phyloP scores from a whole-genome alignment of 202 grass and related monocot genomes.

The Zizania palustris region DNA sequence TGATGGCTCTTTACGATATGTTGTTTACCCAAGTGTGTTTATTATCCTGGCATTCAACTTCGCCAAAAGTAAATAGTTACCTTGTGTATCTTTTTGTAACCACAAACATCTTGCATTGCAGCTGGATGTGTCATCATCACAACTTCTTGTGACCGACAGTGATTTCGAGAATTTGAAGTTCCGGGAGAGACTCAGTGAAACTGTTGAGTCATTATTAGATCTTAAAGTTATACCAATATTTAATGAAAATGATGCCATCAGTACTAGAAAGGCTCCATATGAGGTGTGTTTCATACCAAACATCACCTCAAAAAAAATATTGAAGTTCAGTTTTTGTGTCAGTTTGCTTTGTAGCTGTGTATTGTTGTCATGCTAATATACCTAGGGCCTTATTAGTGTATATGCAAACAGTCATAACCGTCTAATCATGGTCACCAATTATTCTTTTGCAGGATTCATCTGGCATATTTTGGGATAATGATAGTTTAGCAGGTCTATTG shows the following conservation, averaged over 20 bases:
- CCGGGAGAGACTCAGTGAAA: conserved; percentile 64
- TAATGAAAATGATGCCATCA: conserved; percentile 98
- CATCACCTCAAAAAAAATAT: background rate
- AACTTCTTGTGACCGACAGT: conserved; percentile 93
- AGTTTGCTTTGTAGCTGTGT: background rate
- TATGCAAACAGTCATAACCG: conserved; percentile 1
- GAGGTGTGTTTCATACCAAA: conserved; percentile 60
- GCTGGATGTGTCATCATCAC: conserved; percentile 94
- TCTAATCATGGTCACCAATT: conserved; percentile 6
- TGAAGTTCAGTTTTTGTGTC: background rate
- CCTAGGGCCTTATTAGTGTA: conserved; percentile 6
- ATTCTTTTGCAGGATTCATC: conserved; percentile 80
- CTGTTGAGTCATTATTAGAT: conserved; percentile 74
- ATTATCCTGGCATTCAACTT: conserved; percentile 33
- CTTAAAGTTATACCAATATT: conserved; percentile 92
- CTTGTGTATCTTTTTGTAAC: conserved; percentile 23
- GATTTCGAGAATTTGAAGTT: conserved; percentile 91
- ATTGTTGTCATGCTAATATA: background rate
- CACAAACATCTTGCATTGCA: conserved; percentile 43
- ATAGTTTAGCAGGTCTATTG: conserved; percentile 89
- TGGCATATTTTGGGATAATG: conserved; percentile 99
- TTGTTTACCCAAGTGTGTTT: conserved; percentile 85
- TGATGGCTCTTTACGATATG: conserved; percentile 93
- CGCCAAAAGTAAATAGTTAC: background rate
- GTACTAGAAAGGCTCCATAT: conserved; percentile 97